Evolutionary conservation across 148 eudicot species (phyloP), one percentile per base, ranked within the genome.

Genomic region (Salicornia ramosissima): DNA sequence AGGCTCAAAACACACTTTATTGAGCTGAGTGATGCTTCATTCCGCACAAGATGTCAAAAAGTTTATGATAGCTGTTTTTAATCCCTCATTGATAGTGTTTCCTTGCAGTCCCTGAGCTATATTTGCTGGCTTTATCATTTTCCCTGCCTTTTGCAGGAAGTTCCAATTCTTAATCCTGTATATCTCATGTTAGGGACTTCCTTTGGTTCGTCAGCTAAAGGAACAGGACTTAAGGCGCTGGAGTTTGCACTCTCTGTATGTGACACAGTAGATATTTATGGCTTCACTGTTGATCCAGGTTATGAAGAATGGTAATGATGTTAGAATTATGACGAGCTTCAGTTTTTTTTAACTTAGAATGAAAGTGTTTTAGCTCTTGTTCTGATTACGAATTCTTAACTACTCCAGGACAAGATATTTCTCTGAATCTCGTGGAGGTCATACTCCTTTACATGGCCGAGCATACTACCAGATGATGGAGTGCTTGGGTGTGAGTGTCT

Each of bases 391-490:
- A 31, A 60, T 46, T 80, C 66, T 25, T 10, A 29, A 62, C 65
- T 47, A 66, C 75, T 71, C 70, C 86, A 94, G 99, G 99, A 94
- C 99, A 43, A 84, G 99, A 63, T 94, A 90, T 76, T 94, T 94
- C 79, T 94, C 99, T 39, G 99, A 90, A 78, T 90, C 99, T 71
- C 96, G 99, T 56, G 77, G 88, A 82, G 99, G 99, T 64, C 99
- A 94, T 81, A 88, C 99, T 67, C 99, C 99, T 68, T 79, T 94
- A 67, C 96, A 90, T 72, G 99, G 99, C 64, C 86, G 99, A 73
- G 99, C 99, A 39, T 94, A 94, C 80, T 94, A 90, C 79, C 99
- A 94, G 84, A 88, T 94, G 99, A 94, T 94, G 99, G 99, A 94
- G 79, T 94, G 99, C 74, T 83, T 94, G 42, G 99, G 99, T 68